These are phyloP conservation scores for Gaertneriomyces sp. DNA, from an alignment of 192 early-diverging fungal species.

Conservation along the genomic window DNA sequence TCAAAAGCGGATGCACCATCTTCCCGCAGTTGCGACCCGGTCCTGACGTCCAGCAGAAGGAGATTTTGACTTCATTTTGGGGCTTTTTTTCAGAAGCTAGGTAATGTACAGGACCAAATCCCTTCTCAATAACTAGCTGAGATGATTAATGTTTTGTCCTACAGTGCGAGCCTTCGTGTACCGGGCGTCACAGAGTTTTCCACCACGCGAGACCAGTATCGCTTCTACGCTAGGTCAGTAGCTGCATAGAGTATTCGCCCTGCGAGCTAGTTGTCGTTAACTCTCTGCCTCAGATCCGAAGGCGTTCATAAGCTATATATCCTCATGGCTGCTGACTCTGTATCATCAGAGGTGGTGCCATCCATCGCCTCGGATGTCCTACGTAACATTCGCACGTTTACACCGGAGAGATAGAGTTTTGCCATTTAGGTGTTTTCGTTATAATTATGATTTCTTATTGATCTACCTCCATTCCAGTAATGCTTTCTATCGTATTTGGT, in stretches of 20 bases:
- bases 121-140: background rate
- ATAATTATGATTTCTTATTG: background rate
- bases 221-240: conserved; percentile 47
- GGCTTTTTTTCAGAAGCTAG: conserved; percentile 49
- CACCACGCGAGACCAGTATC: conserved; percentile 44
- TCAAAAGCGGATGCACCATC: conserved; percentile 54
- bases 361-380: conserved; percentile 42
- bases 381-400: conserved; percentile 39
- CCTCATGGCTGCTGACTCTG: conserved; percentile 44
- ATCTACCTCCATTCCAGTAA: conserved; percentile 16
- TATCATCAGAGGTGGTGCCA: conserved; percentile 39
- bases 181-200: conserved; percentile 54
- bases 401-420: conserved; percentile 19
- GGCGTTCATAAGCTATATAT: conserved; percentile 53
- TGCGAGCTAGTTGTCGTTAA: conserved; percentile 1
- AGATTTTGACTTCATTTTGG: conserved; percentile 56
- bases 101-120: conserved; percentile 16
- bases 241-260: background rate
- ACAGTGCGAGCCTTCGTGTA: conserved; percentile 34
- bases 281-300: conserved; percentile 36
- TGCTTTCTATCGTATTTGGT: background rate
- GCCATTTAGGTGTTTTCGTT: background rate
- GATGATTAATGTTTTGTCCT: background rate
- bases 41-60: conserved; percentile 58
- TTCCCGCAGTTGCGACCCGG: conserved; percentile 59